Conservation (phyloP, 345 rosid genomes). For the Eucalyptus melliodora region DNA sequence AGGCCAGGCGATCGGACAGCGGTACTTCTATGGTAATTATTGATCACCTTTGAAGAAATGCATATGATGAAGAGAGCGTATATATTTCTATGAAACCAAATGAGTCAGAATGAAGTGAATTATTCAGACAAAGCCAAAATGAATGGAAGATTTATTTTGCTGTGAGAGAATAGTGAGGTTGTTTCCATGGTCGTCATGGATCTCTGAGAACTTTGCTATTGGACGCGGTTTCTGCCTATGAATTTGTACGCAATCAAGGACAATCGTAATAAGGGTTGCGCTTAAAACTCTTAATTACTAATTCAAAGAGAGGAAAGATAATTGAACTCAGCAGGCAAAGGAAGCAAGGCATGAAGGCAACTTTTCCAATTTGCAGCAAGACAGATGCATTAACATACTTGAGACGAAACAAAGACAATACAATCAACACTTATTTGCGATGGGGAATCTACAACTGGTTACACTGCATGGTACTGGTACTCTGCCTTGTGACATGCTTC, state of each 20-base stretch:
- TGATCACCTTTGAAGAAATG: too few relatives aligned
- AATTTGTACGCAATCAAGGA: not conserved
- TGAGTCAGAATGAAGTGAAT: too few relatives aligned
- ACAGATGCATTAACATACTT: not conserved
- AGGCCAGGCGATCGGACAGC: too few relatives aligned
- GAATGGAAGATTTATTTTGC: not conserved
- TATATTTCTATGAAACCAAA: too few relatives aligned
- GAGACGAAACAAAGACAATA: not conserved
- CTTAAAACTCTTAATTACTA: not conserved
- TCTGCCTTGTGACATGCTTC: not conserved
- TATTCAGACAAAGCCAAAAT: too few relatives aligned
- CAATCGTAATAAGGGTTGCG: not conserved
- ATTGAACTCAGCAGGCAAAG: not conserved
- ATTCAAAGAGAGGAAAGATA: not conserved
- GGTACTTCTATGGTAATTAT: too few relatives aligned
- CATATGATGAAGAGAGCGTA: too few relatives aligned
- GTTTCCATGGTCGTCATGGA: not conserved
- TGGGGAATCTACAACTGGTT: too few relatives aligned
- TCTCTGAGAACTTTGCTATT: not conserved
- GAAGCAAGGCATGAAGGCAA: not conserved
- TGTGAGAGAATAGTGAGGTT: fast-evolving
- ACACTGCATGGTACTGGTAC: not conserved
- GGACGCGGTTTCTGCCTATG: not conserved
- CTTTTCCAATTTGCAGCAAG: not conserved
- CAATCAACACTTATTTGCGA: too few relatives aligned